Conservation (phyloP, 164 flowering plant genomes). For the Vitis cinerea region DNA sequence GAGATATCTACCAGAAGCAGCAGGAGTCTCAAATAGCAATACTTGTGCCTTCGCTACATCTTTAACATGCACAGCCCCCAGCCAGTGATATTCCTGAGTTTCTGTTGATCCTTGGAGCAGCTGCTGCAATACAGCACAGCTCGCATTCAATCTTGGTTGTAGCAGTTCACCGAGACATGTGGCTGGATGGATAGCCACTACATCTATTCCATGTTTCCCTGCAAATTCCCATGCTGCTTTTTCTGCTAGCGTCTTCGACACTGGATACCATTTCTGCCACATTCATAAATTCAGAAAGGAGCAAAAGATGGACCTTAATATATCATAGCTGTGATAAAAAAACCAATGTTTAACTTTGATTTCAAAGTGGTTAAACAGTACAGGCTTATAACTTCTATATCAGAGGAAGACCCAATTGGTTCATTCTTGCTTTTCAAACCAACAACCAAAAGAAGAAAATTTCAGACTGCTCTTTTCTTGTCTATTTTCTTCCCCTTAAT, state of each 20-base stretch:
- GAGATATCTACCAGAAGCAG: conserved; percentile 77
- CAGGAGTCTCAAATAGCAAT: conserved; percentile 55
- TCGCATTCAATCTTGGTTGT: conserved; percentile 72
- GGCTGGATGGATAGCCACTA: conserved; percentile 72
- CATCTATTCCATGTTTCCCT: conserved; percentile 52
- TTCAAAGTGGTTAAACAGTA: no score
- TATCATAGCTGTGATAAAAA: no score
- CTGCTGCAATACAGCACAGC: conserved; percentile 68
- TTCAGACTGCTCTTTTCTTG: no score
- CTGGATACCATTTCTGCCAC: conserved; percentile 78
- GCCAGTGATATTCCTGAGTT: conserved; percentile 75
- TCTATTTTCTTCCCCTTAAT: no score
- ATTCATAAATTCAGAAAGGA: background rate
- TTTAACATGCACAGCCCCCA: conserved; percentile 77
- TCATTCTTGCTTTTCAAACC: no score
- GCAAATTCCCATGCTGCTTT: conserved; percentile 80
- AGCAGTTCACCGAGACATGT: conserved; percentile 76
- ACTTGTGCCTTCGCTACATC: conserved; percentile 80
- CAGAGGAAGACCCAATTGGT: no score
- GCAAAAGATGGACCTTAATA: background rate
- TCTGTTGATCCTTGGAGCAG: conserved; percentile 66
- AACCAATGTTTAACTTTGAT: no score
- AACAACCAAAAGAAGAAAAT: no score
- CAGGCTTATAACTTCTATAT: no score
- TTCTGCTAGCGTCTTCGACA: conserved; percentile 86